These are phyloP conservation scores for Tagetes erecta DNA, from an alignment of 129 eudicot species.

Conservation along the genomic window DNA sequence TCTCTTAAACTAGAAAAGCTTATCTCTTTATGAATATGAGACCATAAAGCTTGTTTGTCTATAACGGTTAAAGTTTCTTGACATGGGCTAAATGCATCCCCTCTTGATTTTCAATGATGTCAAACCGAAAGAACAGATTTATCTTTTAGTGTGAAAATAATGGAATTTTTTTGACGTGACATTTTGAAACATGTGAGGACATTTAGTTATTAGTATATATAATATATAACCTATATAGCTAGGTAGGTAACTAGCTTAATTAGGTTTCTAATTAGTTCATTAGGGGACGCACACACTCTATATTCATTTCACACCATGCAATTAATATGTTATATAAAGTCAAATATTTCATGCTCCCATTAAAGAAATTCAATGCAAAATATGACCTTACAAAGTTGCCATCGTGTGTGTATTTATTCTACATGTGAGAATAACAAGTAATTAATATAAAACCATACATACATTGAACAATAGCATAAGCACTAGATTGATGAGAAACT, in stretches of 20 bases:
- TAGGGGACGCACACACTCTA: slow-evolving; percentile 25
- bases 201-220: too few species aligned
- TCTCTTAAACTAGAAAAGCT: slow-evolving; percentile 24
- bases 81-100: slow-evolving; percentile 34
- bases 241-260: slow-evolving; percentile 32
- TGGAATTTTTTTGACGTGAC: too few species aligned
- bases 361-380: background rate
- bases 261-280: slow-evolving; percentile 30
- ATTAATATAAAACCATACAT: background rate
- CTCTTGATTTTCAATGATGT: slow-evolving; percentile 8
- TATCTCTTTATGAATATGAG: slow-evolving; percentile 34
- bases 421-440: background rate
- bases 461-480: background rate
- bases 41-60: slow-evolving; percentile 26
- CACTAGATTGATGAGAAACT: background rate
- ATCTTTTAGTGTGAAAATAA: too few species aligned
- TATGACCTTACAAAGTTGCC: background rate
- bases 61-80: slow-evolving; percentile 29
- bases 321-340: slow-evolving; percentile 6
- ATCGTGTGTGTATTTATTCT: background rate
- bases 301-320: slow-evolving; percentile 17
- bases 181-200: too few species aligned
- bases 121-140: too few species aligned
- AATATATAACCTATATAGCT: too few species aligned
- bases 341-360: slow-evolving; percentile 34